Percentiles rank a stretch among this genome's conserved stretches.
phyloP scores from a whole-genome alignment of 176 grass and related monocot species.

The Cocos nucifera region DNA sequence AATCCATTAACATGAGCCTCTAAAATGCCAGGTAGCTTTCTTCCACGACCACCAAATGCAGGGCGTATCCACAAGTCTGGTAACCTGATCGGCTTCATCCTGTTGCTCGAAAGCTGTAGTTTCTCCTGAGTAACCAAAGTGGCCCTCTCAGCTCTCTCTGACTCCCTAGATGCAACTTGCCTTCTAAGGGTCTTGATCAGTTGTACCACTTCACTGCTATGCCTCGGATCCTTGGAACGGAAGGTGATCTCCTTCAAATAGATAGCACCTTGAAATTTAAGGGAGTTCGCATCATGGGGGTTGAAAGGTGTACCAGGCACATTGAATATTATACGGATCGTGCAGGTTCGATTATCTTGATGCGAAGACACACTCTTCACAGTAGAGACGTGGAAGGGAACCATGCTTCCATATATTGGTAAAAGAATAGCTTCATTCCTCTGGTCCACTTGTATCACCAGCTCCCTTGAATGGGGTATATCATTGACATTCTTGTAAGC shows the following conservation, averaged over 20 bases:
- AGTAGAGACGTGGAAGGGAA: conserved; percentile 89
- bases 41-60: conserved; percentile 62
- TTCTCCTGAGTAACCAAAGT: conserved; percentile 88
- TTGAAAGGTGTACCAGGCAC: conserved; percentile 80
- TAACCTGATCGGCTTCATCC: conserved; percentile 59
- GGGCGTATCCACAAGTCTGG: conserved; percentile 83
- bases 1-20: conserved; percentile 90
- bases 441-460: conserved; percentile 75
- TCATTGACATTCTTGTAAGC: conserved; percentile 79
- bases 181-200: conserved; percentile 76
- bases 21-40: conserved; percentile 61
- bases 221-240: conserved; percentile 60
- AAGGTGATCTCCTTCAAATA: conserved; percentile 84
- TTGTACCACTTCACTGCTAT: conserved; percentile 84
- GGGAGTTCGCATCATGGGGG: conserved; percentile 43
- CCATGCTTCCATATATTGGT: conserved; percentile 77
- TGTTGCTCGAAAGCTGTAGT: conserved; percentile 52
- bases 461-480: conserved; percentile 45
- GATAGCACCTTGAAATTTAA: conserved; percentile 61
- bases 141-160: conserved; percentile 82
- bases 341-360: conserved; percentile 63
- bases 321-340: conserved; percentile 72
- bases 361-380: conserved; percentile 72
- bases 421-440: conserved; percentile 85
- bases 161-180: conserved; percentile 79